Conservation (phyloP, 306 rosid genomes). For the Mucuna pruriens region DNA sequence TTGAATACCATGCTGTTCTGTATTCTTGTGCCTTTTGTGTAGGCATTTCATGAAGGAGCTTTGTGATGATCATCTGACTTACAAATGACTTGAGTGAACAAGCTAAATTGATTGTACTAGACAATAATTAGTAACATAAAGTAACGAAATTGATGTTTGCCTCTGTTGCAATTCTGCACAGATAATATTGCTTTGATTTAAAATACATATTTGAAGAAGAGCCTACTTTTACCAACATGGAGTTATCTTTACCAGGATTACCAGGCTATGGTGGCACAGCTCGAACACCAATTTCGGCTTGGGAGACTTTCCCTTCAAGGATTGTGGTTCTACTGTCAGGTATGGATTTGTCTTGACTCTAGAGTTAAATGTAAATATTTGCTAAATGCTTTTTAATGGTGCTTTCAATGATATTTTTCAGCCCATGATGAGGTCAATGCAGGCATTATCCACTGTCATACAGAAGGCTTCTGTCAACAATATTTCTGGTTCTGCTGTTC, state of each 20-base stretch:
- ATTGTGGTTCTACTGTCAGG: constrained; percentile 99
- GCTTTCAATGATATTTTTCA: constrained; percentile 47
- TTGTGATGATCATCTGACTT: constrained; percentile 13
- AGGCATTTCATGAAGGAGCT: background rate
- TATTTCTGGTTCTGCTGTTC: constrained; percentile 91
- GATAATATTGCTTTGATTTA: constrained; percentile 27
- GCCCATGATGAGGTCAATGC: constrained; percentile 98
- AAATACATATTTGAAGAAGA: constrained; percentile 32
- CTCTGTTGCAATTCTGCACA: constrained; percentile 10
- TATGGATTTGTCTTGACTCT: constrained; percentile 43
- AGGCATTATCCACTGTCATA: constrained; percentile 77
- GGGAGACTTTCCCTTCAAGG: constrained; percentile 97
- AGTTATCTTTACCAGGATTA: constrained; percentile 70
- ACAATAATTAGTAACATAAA: constrained; percentile 18
- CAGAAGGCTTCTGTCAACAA: constrained; percentile 78
- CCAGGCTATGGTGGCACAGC: constrained; percentile 97
- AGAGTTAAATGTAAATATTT: constrained; percentile 30
- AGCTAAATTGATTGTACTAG: constrained; percentile 21
- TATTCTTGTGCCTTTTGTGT: background rate
- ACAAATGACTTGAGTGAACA: constrained; percentile 6
- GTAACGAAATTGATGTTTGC: background rate
- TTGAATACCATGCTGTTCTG: background rate
- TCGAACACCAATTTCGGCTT: constrained; percentile 93
- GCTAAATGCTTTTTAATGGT: constrained; percentile 33
- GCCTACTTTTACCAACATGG: constrained; percentile 23